Base-by-base conservation (phyloP, 148 eudicot genomes). In the Rheum nobile region DNA sequence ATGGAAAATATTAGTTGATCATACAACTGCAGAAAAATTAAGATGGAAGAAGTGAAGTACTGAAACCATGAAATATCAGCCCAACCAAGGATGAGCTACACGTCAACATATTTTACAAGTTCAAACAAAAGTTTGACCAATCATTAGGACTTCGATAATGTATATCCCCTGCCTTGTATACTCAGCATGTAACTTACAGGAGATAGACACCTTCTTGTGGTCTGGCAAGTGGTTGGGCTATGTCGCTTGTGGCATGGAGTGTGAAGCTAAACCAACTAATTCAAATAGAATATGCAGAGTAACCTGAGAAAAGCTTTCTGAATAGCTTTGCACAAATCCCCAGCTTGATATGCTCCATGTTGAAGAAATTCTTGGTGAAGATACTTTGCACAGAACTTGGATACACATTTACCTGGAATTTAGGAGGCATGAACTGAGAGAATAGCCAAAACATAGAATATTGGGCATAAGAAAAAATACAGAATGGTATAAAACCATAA, bases 381-480 rank as follows among this genome's bases (percentile, higher is more conserved):
- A 85, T 82, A 83, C 82, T 89, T 91, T 47, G 90, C 90, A 86
- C 97, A 91, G 74, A 88, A 89, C 80, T 79, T 87, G 16, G 97
- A 87, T 75, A 91, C 97, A 71, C 78, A 87, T 79, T 88, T 81
- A 52, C 97, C 97, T 91, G 84, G 74, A 77, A 78, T 65, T 32
- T 16, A 31, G 11, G 70, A 65, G 70, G 70, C 70, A 32, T 65
- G 41, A 5, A 34, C 2, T 32, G 11, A 32, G 70, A 34, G 70
- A 32, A 29, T 65, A 65, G 39, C 22, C 32, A 6, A 65, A 65
- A 16, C 37, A 31, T 8, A 31, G 68, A 28, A 11, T 14, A 61
- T 12, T 61, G 17, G 34, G 29, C 21, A 8, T 31, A 61, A 61
- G 68, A 31, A 61, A 47, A 13, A 61, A 4, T 14, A 14, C 26